These are phyloP conservation scores for Aphanomyces invadans DNA, from an alignment of 352 stramenopile genomes.

Conservation along the genomic window DNA sequence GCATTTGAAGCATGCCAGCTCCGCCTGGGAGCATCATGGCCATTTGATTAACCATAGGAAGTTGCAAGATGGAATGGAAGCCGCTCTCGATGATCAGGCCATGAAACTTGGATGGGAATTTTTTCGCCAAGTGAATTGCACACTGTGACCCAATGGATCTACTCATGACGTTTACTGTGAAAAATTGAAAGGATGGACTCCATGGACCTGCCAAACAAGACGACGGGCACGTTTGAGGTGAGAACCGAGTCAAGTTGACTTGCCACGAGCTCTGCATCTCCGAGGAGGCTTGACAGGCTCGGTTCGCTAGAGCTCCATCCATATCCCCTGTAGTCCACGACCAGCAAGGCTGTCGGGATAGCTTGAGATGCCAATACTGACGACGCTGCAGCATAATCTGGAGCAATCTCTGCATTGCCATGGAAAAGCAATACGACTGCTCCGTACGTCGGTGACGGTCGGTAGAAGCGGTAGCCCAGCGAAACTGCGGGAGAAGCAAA, in stretches of 20 bases:
- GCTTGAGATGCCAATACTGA: not conserved
- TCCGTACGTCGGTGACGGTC: not conserved
- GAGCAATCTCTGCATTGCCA: conserved; percentile 21
- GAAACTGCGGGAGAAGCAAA: conserved; percentile 2
- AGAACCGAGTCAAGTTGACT: conserved; percentile 5
- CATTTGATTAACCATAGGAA: conserved; percentile 14
- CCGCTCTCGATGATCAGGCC: conserved; percentile 18
- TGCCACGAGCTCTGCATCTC: conserved; percentile 14
- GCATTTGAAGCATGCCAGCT: conserved; percentile 16
- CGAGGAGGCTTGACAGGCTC: conserved; percentile 4
- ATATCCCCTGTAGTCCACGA: conserved; percentile 19
- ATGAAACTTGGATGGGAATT: not conserved
- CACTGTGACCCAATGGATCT: conserved; percentile 22
- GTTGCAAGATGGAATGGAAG: conserved; percentile 22
- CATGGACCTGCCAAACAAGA: conserved; percentile 19
- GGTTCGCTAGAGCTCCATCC: conserved; percentile 21
- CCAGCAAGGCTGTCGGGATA: conserved; percentile 9
- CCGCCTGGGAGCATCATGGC: conserved; percentile 19
- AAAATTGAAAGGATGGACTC: not conserved
- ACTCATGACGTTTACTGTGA: not conserved
- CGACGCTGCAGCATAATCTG: conserved; percentile 17
- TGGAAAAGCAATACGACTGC: conserved; percentile 18
- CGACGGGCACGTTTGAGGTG: conserved; percentile 2
- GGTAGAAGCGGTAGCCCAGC: conserved; percentile 22
- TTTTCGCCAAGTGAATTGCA: conserved; percentile 18